A percentile compares a stretch with the other conserved stretches of the same genome.
phyloP scores from a whole-genome alignment of 139 green algal genomes.

The Edaphochlamys debaryana region DNA sequence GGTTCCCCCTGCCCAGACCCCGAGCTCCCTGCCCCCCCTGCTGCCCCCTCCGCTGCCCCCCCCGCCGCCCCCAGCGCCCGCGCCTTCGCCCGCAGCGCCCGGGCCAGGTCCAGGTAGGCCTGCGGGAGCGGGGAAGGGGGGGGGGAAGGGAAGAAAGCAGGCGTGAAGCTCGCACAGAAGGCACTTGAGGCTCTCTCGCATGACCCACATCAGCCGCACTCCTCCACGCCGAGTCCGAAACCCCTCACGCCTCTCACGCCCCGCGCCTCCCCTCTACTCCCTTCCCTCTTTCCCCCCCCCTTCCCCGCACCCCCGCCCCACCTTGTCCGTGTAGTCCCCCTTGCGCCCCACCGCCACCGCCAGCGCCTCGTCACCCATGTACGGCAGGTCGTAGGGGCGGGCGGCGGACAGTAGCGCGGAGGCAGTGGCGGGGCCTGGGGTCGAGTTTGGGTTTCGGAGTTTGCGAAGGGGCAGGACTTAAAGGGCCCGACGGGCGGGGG shows the following conservation, averaged over 20 bases:
- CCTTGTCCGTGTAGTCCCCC: constrained; percentile 26
- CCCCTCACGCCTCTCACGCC: too few species aligned
- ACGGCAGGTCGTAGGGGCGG: constrained; percentile 48
- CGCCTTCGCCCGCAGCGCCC: not conserved
- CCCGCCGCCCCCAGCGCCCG: too few species aligned
- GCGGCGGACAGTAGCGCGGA: constrained; percentile 60
- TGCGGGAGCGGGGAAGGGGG: not conserved
- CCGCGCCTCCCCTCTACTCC: not conserved
- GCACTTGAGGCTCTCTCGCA: too few species aligned
- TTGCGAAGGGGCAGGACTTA: too few species aligned
- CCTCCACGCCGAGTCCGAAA: too few species aligned
- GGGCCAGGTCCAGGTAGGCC: constrained; percentile 4
- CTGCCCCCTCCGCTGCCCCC: too few species aligned
- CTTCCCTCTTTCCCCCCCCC: not conserved
- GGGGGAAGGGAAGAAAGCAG: not conserved
- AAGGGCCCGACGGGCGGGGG: not conserved
- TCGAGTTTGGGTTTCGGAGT: too few species aligned
- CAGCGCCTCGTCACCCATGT: constrained; percentile 74
- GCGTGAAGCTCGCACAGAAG: not conserved
- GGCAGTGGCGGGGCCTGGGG: constrained; percentile 77
- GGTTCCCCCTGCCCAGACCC: too few species aligned
- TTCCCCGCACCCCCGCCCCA: not conserved
- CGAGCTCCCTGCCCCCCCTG: too few species aligned
- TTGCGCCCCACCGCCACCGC: constrained; percentile 16
- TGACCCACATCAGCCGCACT: too few species aligned